Conservation (phyloP, 257 asterid genomes). For the Craterostigma plantagineum region DNA sequence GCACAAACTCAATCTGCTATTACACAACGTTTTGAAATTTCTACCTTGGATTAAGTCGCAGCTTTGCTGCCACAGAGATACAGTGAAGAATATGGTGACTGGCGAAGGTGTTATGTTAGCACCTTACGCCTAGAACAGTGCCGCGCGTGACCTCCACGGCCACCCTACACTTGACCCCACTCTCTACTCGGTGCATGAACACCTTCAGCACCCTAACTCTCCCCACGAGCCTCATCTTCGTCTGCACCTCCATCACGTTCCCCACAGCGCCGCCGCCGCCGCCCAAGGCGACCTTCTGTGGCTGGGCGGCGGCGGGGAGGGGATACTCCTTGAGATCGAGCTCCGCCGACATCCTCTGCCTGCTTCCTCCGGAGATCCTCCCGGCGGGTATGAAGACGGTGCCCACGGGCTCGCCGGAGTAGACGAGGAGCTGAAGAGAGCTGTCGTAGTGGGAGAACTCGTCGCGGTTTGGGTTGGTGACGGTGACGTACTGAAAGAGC, state of each 20-base stretch:
- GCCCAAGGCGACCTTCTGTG: conserved; percentile 14
- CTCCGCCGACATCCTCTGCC: conserved; percentile 84
- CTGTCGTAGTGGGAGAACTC: conserved; percentile 91
- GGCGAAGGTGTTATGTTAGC: conserved; percentile 24
- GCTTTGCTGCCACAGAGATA: too few relatives aligned
- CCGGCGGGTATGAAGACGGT: conserved; percentile 82
- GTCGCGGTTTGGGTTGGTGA: conserved; percentile 77
- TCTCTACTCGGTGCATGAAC: conserved; percentile 65
- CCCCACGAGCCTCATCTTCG: conserved; percentile 76
- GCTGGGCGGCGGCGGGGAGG: conserved; percentile 20
- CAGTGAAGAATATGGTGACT: too few relatives aligned
- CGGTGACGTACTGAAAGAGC: conserved; percentile 77
- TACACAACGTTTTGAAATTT: too few relatives aligned
- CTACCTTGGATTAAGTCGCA: too few relatives aligned
- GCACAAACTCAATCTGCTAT: too few relatives aligned
- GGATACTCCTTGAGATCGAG: conserved; percentile 62
- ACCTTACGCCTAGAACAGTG: conserved; percentile 58
- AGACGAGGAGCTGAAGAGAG: conserved; percentile 62
- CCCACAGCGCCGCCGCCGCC: conserved; percentile 8
- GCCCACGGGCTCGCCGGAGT: conserved; percentile 77
- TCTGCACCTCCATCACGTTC: conserved; percentile 62
- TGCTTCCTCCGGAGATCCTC: conserved; percentile 51
- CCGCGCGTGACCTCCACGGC: conserved; percentile 54
- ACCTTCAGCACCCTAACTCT: conserved; percentile 74
- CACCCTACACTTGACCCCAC: conserved; percentile 52